Evolutionary conservation across 148 eudicot genomes (phyloP).

Genomic region (Persicaria tinctoria): DNA sequence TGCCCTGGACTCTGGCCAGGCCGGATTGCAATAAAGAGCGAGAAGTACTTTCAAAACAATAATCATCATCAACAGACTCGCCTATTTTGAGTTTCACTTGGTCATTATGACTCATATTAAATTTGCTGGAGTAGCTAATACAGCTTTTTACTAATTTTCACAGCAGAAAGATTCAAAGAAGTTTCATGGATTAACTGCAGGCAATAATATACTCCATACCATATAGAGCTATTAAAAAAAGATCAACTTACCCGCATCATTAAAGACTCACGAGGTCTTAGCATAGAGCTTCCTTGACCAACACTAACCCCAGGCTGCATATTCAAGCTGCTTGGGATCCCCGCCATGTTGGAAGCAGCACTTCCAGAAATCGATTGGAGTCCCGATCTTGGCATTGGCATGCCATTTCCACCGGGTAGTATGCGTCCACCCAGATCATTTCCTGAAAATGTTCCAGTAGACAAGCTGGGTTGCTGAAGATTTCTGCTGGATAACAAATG

Average conservation of each 20-base stretch:
- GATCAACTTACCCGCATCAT: slow-evolving; percentile 57
- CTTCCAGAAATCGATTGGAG: slow-evolving; percentile 50
- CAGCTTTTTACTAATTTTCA: slow-evolving; percentile 44
- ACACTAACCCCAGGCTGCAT: slow-evolving; percentile 50
- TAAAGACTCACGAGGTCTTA: slow-evolving; percentile 58
- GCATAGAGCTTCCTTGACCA: slow-evolving; percentile 52
- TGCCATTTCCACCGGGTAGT: slow-evolving; percentile 57
- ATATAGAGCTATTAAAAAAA: background rate
- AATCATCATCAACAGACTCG: background rate
- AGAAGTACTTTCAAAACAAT: background rate
- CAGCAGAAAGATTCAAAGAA: slow-evolving; percentile 21
- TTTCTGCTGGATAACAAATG: slow-evolving; percentile 64
- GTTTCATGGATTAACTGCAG: slow-evolving; percentile 2
- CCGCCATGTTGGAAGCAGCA: slow-evolving; percentile 38
- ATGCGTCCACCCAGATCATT: slow-evolving; percentile 56
- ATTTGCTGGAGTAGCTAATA: no score
- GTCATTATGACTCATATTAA: slow-evolving; percentile 16
- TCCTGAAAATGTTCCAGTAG: slow-evolving; percentile 60
- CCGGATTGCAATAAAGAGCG: slow-evolving; percentile 32
- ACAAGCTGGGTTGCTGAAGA: slow-evolving; percentile 33
- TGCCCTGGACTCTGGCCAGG: slow-evolving; percentile 60
- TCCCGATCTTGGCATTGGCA: slow-evolving; percentile 57
- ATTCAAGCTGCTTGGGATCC: slow-evolving; percentile 35
- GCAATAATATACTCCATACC: background rate
- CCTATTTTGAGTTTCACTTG: slow-evolving; percentile 17